Percentiles rank a stretch among this genome's conserved stretches.
These are phyloP conservation scores for Santalum album DNA, from an alignment of 164 flowering plant species.

Conservation along the genomic window DNA sequence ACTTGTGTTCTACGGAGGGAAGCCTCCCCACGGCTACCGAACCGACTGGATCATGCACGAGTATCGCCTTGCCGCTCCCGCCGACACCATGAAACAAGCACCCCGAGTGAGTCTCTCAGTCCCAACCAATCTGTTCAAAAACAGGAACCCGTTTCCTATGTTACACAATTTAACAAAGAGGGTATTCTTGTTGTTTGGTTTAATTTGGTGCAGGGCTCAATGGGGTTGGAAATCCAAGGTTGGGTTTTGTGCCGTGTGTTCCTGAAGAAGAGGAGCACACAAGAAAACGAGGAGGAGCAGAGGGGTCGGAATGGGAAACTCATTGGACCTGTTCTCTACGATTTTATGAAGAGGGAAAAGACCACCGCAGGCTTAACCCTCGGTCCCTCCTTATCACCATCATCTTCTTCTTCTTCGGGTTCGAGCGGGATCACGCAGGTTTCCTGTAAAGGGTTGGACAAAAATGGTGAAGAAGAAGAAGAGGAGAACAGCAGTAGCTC, in stretches of 20 bases:
- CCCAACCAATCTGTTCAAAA: no score
- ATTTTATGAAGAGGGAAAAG: constrained; percentile 36
- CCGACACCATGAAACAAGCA: constrained; percentile 5
- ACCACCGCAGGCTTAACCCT: constrained; percentile 26
- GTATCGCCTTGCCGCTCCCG: constrained; percentile 33
- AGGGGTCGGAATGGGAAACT: not conserved
- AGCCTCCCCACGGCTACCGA: constrained; percentile 54
- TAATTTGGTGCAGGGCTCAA: constrained; percentile 14
- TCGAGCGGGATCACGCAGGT: constrained; percentile 53
- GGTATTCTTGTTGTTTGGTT: no score
- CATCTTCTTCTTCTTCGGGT: constrained; percentile 39
- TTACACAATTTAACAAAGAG: no score
- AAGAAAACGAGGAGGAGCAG: constrained; percentile 21
- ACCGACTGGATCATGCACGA: constrained; percentile 84
- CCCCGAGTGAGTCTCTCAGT: constrained; percentile 17
- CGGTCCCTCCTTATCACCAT: constrained; percentile 22
- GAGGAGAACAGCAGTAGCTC: constrained; percentile 49
- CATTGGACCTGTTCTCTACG: constrained; percentile 37
- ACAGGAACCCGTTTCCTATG: no score
- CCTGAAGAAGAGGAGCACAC: constrained; percentile 43
- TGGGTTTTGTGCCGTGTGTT: constrained; percentile 73
- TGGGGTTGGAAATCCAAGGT: constrained; percentile 23
- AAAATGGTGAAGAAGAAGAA: constrained; percentile 32
- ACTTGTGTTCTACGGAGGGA: constrained; percentile 68
- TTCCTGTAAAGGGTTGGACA: no score